Conservation (phyloP, 495 filamentous ascomycete species). For the Staphylotrichum tortipilum region DNA sequence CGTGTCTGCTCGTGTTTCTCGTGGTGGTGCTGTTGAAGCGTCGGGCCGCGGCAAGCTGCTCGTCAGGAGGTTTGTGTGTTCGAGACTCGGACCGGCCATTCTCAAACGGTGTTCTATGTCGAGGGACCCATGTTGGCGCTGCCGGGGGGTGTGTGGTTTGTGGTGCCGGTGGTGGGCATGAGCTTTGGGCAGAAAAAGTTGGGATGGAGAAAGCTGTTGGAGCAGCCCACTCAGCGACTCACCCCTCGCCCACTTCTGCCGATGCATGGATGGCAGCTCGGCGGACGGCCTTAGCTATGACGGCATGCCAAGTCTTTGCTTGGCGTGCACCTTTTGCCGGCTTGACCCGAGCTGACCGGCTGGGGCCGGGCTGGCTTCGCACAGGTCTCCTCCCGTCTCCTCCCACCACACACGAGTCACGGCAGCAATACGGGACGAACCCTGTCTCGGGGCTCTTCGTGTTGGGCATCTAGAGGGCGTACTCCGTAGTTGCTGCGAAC, state of each 20-base stretch:
- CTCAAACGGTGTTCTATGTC: neutral
- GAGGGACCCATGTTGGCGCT: constrained; percentile 1
- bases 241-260: too few relatives aligned
- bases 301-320: constrained; percentile 8
- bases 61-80: neutral
- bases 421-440: neutral
- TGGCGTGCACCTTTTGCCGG: constrained; percentile 11
- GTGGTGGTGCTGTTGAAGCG: neutral
- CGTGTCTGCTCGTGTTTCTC: neutral
- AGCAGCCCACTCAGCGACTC: too few relatives aligned
- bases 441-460: neutral
- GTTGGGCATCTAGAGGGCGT: too few relatives aligned
- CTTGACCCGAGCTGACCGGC: constrained; percentile 9
- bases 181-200: neutral
- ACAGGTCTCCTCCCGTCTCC: too few relatives aligned
- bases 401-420: neutral
- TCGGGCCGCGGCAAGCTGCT: neutral
- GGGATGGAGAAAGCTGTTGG: neutral
- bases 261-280: neutral
- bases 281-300: too few relatives aligned
- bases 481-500: too few relatives aligned
- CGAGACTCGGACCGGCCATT: constrained; percentile 10
- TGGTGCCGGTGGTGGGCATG: neutral
- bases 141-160: neutral
- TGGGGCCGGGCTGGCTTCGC: neutral